Evolutionary conservation across 78 protist genomes (phyloP).

Genomic region (Paratrimastix pyriformis): DNA sequence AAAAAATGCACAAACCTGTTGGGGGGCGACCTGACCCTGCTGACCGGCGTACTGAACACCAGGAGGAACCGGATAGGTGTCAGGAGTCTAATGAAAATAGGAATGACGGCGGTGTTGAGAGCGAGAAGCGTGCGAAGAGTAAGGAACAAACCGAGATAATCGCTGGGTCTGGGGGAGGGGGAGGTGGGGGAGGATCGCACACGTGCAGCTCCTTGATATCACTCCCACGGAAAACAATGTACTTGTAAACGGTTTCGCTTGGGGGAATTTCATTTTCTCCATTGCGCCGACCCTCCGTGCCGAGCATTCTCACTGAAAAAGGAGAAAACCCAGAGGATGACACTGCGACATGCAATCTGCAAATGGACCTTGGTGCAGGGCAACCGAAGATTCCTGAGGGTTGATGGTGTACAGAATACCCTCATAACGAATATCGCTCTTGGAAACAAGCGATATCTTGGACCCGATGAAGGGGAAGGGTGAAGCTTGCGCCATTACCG

Average conservation of each 20-base stretch:
- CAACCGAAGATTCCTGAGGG: slow-evolving; percentile 29
- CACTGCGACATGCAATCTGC: not conserved
- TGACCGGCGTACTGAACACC: too few species aligned
- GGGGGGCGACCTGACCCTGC: too few species aligned
- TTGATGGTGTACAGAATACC: slow-evolving; percentile 42
- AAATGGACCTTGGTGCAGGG: not conserved
- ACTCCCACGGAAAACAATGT: slow-evolving; percentile 44
- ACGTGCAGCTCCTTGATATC: slow-evolving; percentile 60
- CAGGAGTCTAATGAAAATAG: too few species aligned
- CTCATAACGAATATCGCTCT: slow-evolving; percentile 43
- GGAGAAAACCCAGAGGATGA: not conserved
- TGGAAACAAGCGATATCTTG: slow-evolving; percentile 37
- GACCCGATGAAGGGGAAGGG: slow-evolving; percentile 34
- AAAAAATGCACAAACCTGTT: too few species aligned
- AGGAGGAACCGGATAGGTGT: too few species aligned
- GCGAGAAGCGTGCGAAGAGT: too few species aligned
- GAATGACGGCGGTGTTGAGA: too few species aligned
- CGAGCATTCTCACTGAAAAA: slow-evolving; percentile 35
- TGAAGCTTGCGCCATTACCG: too few species aligned
- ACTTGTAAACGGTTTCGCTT: slow-evolving; percentile 29
- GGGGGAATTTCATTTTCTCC: slow-evolving; percentile 35
- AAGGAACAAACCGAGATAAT: not conserved
- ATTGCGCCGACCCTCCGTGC: slow-evolving; percentile 54
- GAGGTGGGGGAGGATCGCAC: slow-evolving; percentile 25
- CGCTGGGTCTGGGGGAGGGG: not conserved